These are phyloP conservation scores for Scheffersomyces lignosus DNA, from an alignment of 805 yeast genomes.

Conservation along the genomic window DNA sequence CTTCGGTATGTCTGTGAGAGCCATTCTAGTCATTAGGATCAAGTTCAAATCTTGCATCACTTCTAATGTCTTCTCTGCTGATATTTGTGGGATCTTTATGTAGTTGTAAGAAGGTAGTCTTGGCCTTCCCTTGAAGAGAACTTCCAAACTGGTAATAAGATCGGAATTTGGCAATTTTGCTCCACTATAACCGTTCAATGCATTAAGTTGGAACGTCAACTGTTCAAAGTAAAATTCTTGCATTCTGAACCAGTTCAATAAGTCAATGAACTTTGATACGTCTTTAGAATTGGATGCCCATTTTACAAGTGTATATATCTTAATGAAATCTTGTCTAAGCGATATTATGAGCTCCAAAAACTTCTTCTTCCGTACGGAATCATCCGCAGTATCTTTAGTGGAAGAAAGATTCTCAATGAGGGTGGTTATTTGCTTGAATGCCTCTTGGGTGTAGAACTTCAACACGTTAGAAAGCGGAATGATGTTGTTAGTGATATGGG, in stretches of 20 bases:
- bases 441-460: constrained; percentile 56
- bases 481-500: constrained; percentile 73
- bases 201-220: constrained; percentile 64
- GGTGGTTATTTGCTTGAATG: constrained; percentile 62
- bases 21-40: constrained; percentile 70
- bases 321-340: constrained; percentile 79
- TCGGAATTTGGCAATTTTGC: constrained; percentile 95
- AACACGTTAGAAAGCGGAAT: constrained; percentile 63
- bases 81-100: constrained; percentile 48
- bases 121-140: constrained; percentile 75
- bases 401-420: constrained; percentile 59
- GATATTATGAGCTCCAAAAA: constrained; percentile 68
- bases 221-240: constrained; percentile 68
- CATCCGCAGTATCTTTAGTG: constrained; percentile 47
- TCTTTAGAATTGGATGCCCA: constrained; percentile 81
- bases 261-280: constrained; percentile 75
- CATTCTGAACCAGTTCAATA: constrained; percentile 82
- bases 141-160: constrained; percentile 82
- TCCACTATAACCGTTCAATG: constrained; percentile 70
- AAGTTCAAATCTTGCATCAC: constrained; percentile 71
- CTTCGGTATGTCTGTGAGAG: constrained; percentile 64
- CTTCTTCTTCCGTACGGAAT: constrained; percentile 62
- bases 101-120: constrained; percentile 65
- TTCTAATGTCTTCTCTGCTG: constrained; percentile 55
- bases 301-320: constrained; percentile 80